Percentiles rank a stretch among this genome's conserved stretches.
Conservation (phyloP, 208 protist genomes). For the Leishmania aethiopica region DNA sequence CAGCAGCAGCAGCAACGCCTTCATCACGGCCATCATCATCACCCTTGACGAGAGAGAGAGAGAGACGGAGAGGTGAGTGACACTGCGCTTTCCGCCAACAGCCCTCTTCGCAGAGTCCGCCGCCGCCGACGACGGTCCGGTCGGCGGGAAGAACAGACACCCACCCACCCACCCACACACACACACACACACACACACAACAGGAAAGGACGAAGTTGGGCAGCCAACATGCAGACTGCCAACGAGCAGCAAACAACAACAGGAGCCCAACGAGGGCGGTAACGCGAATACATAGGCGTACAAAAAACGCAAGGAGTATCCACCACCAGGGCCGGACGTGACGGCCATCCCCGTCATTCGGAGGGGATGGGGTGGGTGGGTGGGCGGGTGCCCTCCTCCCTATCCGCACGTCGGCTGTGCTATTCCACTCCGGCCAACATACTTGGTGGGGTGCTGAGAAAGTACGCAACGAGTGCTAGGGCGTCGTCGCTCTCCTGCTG, state of each 20-base stretch:
- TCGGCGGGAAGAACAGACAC: not conserved
- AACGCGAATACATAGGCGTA: not conserved
- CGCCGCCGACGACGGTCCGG: not conserved
- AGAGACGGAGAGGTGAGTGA: not conserved
- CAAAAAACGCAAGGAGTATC: not conserved
- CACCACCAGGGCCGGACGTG: not conserved
- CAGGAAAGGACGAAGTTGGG: not conserved
- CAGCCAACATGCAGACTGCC: not conserved
- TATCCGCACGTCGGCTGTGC: not conserved
- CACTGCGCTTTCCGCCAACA: not conserved
- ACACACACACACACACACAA: not conserved
- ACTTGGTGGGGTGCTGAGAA: slow-evolving; percentile 66
- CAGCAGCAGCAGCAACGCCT: not conserved
- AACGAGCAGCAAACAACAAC: not conserved
- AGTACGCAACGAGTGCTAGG: slow-evolving; percentile 70
- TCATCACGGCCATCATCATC: not conserved
- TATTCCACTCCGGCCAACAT: slow-evolving; percentile 33
- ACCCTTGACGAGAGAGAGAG: not conserved
- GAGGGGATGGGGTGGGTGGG: too few species aligned
- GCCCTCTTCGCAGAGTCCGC: not conserved
- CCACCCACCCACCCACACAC: too few species aligned
- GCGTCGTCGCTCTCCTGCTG: slow-evolving; percentile 76
- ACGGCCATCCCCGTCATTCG: not conserved
- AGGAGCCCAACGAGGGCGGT: not conserved
- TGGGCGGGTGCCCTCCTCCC: too few species aligned